A percentile compares a stretch with the other conserved stretches of the same genome.
Conservation (phyloP, 2,329 filamentous ascomycete species). For the Apiospora phragmitis region DNA sequence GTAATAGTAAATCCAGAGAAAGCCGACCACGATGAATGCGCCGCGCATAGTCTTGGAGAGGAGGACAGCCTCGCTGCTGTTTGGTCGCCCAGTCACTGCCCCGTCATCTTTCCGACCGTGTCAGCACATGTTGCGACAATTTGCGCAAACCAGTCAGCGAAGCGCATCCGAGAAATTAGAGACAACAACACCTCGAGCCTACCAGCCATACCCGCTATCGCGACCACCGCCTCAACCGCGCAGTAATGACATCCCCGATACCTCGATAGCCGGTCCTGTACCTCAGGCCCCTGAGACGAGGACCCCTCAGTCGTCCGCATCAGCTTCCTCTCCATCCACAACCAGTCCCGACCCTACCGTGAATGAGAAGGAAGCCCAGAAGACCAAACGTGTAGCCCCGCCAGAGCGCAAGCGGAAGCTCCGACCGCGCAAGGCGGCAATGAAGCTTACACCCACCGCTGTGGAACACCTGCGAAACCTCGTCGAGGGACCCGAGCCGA, state of each 20-base stretch:
- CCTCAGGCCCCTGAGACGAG: slow-evolving; percentile 55
- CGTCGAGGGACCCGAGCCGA: slow-evolving; percentile 82
- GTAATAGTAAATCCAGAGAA: not conserved
- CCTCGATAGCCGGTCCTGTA: slow-evolving; percentile 48
- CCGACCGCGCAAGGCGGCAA: slow-evolving; percentile 83
- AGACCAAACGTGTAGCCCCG: slow-evolving; percentile 53
- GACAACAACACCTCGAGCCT: slow-evolving; percentile 38
- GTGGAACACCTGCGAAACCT: slow-evolving; percentile 76
- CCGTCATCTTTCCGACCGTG: slow-evolving; percentile 43
- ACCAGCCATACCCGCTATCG: slow-evolving; percentile 54
- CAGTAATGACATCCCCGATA: slow-evolving; percentile 46
- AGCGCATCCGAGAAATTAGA: slow-evolving; percentile 28
- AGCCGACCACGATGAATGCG: slow-evolving; percentile 42
- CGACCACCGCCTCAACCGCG: slow-evolving; percentile 40
- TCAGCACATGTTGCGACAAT: slow-evolving; percentile 37
- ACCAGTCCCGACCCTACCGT: slow-evolving; percentile 39
- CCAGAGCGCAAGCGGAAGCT: slow-evolving; percentile 66
- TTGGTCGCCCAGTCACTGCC: slow-evolving; percentile 31
- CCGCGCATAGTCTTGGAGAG: slow-evolving; percentile 35
- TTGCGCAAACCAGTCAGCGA: slow-evolving; percentile 18
- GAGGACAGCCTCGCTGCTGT: slow-evolving; percentile 26
- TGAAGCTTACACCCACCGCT: slow-evolving; percentile 79
- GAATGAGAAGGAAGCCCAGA: slow-evolving; percentile 67
- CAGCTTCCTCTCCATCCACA: slow-evolving; percentile 14
- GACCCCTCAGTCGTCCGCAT: slow-evolving; percentile 34